phyloP scores from a whole-genome alignment of 148 eudicot species.

The Heliosperma pusillum region DNA sequence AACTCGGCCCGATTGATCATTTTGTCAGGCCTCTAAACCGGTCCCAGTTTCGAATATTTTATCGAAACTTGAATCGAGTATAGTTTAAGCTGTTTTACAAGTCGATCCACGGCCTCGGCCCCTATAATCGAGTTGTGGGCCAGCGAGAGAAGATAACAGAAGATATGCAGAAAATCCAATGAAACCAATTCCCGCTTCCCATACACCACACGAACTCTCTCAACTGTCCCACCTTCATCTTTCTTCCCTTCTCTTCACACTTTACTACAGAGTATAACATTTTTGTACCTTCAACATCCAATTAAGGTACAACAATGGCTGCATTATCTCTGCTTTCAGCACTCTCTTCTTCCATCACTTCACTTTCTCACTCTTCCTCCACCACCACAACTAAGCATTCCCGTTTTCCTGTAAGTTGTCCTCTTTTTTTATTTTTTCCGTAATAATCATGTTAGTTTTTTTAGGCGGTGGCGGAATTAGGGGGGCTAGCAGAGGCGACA shows the following conservation, averaged over 20 bases:
- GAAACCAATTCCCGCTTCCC: slow-evolving; percentile 25
- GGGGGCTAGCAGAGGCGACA: too few relatives aligned
- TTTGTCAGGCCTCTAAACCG: too few relatives aligned
- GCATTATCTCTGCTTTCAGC: slow-evolving; percentile 62
- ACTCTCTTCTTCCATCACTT: slow-evolving; percentile 43
- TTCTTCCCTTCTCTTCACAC: background rate
- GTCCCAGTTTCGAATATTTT: too few relatives aligned
- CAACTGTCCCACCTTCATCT: background rate
- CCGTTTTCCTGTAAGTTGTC: slow-evolving; percentile 40
- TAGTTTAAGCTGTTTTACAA: background rate
- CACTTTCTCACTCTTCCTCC: slow-evolving; percentile 34
- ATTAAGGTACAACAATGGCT: slow-evolving; percentile 28
- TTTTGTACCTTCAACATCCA: background rate
- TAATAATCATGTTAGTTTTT: too few relatives aligned
- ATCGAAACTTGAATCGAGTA: too few relatives aligned
- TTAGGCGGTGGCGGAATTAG: too few relatives aligned
- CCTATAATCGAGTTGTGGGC: background rate
- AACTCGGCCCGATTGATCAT: too few relatives aligned
- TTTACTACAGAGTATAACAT: background rate
- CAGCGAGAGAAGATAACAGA: slow-evolving; percentile 15
- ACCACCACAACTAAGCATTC: slow-evolving; percentile 28
- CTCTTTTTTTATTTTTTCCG: background rate
- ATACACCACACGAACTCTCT: slow-evolving; percentile 18
- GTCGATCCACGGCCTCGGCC: background rate
- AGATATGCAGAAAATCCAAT: slow-evolving; percentile 18